phyloP scores from a whole-genome alignment of 148 eudicot genomes.

The Rhododendron henanense region DNA sequence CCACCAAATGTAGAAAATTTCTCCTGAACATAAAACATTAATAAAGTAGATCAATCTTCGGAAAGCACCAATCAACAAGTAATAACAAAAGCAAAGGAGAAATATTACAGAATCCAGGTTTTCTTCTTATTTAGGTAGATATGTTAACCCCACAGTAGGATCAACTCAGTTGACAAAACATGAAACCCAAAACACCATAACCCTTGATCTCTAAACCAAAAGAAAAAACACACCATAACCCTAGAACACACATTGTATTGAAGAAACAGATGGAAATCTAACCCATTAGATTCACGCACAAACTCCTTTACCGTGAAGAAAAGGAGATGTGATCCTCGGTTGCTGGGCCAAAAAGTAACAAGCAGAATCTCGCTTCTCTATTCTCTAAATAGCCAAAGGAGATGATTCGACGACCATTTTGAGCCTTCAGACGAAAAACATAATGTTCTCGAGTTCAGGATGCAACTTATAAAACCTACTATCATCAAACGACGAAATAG shows the following conservation, averaged over 20 bases:
- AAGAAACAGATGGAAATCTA: not conserved
- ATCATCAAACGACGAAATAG: slow-evolving; percentile 16
- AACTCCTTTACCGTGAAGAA: slow-evolving; percentile 34
- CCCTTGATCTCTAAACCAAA: not conserved
- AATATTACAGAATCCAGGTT: not conserved
- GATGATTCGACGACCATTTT: not conserved
- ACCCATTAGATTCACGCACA: slow-evolving; percentile 71
- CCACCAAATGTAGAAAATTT: not conserved
- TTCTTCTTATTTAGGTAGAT: not conserved
- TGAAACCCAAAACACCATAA: not conserved
- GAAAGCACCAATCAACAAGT: not conserved
- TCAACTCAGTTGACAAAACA: not conserved
- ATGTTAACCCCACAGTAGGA: not conserved
- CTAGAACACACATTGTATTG: not conserved
- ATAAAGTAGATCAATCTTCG: not conserved
- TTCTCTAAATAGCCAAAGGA: not conserved
- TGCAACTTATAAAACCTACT: slow-evolving; percentile 32
- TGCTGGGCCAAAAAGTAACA: slow-evolving; percentile 10
- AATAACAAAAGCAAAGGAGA: not conserved
- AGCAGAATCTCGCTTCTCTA: not conserved
- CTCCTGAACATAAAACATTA: not conserved
- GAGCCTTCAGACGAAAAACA: slow-evolving; percentile 49
- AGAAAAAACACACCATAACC: not conserved
- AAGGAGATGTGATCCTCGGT: slow-evolving; percentile 30
- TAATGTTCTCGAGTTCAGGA: slow-evolving; percentile 30